phyloP scores from a whole-genome alignment of 2,329 filamentous ascomycete species.

The Pseudogymnoascus sp. region DNA sequence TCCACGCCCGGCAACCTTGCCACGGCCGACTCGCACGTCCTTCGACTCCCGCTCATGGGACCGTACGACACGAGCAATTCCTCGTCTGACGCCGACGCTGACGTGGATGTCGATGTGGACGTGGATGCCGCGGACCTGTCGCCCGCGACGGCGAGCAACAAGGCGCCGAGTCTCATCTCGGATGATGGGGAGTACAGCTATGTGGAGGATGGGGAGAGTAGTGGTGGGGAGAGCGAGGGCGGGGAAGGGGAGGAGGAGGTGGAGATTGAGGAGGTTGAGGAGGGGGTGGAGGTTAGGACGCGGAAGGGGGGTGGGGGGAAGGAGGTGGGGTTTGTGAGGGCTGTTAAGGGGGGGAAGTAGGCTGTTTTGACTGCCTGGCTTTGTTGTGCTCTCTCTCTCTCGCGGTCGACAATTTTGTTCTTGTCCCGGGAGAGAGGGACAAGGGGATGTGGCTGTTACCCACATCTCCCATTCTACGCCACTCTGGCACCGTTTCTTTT shows the following conservation, averaged over 20 bases:
- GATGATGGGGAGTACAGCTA: conserved; percentile 74
- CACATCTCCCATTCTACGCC: neutral
- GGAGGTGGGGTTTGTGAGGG: neutral
- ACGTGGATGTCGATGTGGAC: too few relatives aligned
- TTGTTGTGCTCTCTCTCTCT: too few relatives aligned
- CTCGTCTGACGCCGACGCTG: conserved; percentile 36
- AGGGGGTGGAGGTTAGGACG: conserved; percentile 25
- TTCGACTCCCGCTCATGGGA: neutral
- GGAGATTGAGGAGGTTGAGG: too few relatives aligned
- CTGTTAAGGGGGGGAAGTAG: too few relatives aligned
- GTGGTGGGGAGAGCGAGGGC: conserved; percentile 33
- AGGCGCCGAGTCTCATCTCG: conserved; percentile 70
- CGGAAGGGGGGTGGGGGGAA: conserved; percentile 9
- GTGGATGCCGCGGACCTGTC: conserved; percentile 46
- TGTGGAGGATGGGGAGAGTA: conserved; percentile 53
- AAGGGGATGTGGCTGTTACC: neutral
- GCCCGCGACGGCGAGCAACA: conserved; percentile 64
- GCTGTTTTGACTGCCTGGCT: too few relatives aligned
- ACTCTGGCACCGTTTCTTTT: neutral
- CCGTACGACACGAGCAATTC: neutral
- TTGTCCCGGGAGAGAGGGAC: neutral
- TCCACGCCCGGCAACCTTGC: neutral
- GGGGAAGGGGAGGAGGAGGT: conserved; percentile 50
- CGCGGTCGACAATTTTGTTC: neutral
- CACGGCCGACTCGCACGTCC: neutral